phyloP scores from a whole-genome alignment of 192 early-diverging fungal species.

The Podila minutissima region DNA sequence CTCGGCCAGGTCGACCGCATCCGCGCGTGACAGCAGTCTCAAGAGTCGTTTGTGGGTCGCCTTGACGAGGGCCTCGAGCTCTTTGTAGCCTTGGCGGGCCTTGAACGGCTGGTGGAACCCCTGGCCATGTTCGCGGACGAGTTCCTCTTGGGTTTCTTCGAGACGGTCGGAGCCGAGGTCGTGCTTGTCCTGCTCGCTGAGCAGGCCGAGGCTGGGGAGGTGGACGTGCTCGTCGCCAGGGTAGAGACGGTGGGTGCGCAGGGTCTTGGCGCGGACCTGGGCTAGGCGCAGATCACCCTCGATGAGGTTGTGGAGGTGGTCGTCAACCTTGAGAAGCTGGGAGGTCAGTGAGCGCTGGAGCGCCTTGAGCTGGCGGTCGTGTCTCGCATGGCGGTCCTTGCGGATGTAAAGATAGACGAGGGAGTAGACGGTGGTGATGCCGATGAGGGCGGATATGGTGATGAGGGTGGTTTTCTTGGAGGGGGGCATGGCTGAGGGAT shows the following conservation, averaged over 20 bases:
- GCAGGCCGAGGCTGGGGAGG: constrained; percentile 20
- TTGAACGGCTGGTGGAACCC: constrained; percentile 20
- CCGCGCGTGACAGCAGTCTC: constrained; percentile 1
- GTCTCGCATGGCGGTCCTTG: background rate
- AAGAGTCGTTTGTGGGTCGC: constrained; percentile 12
- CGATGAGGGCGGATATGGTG: constrained; percentile 24
- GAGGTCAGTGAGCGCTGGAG: constrained; percentile 17
- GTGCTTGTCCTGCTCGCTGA: constrained; percentile 17
- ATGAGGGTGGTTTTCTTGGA: constrained; percentile 29
- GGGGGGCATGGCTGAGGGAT: constrained; percentile 3
- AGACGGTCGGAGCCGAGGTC: constrained; percentile 8
- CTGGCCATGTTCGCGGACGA: constrained; percentile 26
- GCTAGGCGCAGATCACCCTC: constrained; percentile 25
- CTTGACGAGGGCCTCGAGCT: constrained; percentile 16
- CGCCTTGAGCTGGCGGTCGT: constrained; percentile 3
- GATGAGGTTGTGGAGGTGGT: constrained; percentile 11
- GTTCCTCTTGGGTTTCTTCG: constrained; percentile 35
- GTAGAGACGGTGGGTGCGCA: constrained; percentile 21
- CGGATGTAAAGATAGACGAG: constrained; percentile 19
- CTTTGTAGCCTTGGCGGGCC: constrained; percentile 27
- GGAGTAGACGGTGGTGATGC: constrained; percentile 27
- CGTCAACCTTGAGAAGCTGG: constrained; percentile 20
- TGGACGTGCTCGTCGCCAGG: constrained; percentile 23
- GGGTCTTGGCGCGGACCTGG: constrained; percentile 29
- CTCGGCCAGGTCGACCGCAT: constrained; percentile 13